Evolutionary conservation across 805 yeast genomes (phyloP), one percentile per base, ranked within the genome.

Genomic region (Lipomyces orientalis): DNA sequence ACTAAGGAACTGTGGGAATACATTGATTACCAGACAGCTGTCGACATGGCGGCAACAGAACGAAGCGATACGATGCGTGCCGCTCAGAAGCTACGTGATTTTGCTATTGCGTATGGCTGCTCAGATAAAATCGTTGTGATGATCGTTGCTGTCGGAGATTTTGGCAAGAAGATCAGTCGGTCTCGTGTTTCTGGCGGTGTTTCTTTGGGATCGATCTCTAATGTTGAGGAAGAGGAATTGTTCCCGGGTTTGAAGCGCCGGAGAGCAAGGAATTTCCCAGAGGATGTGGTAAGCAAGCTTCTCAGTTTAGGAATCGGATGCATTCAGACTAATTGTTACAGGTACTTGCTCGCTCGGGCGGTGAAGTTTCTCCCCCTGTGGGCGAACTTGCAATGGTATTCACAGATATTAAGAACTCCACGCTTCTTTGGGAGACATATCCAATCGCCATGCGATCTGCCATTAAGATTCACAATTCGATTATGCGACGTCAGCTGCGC

Each of bases 361-460:
- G 75, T 9, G 99, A 95, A 75, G 93, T 95, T 66, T 88, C 90
- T 9, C 98, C 99, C 1, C 99, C 99, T 1, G 88, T 89, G 5
- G 98, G 98, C 1, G 93, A 92, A 61, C 81, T 95, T 60, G 97
- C 99, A 0, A 89, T 95, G 86, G 98, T 94, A 0, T 95, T 95
- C 79, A 95, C 99, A 0, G 99, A 95, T 85, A 95, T 95, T 73
- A 93, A 94, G 75, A 93, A 90, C 76, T 93, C 98, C 0, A 95
- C 99, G 0, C 80, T 89, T 61, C 79, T 95, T 63, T 95, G 99
- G 99, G 99, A 95, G 75, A 82, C 91, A 7, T 89, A 87, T 75
- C 97, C 98, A 1, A 86, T 87, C 61, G 97, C 97, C 0, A 95
- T 95, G 99, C 83, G 98, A 77, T 89, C 97, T 1, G 98, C 99